Evolutionary conservation across 1,284 basidiomycete species (phyloP), one percentile per base, ranked within the genome.

Genomic region (Microbotryum lychnidis-dioicae): DNA sequence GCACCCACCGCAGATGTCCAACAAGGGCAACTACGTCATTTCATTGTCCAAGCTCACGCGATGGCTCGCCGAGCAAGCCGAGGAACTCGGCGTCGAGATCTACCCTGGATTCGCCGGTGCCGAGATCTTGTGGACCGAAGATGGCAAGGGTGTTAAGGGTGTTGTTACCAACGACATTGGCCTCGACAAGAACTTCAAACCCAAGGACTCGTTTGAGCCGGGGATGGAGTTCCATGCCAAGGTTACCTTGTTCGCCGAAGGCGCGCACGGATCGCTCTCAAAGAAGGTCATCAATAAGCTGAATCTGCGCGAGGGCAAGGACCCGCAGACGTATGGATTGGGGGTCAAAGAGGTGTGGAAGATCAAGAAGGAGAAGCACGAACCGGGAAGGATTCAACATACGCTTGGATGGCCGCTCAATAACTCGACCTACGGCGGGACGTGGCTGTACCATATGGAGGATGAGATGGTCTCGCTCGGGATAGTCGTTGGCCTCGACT

Each of bases 271-370:
- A 1, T 89, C 86, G 5, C 80, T 98, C 33, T 86, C 89, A 16
- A 94, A 97, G 76, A 81, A 86, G 68, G 82, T 86, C 12, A 85
- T 92, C 66, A 80, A 81, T 56, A 83, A 85, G 72, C 93, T 94
- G 76, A 80, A 85, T 58, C 79, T 97, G 42, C 80, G 91, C 27
- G 84, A 89, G 53, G 81, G 85, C 45, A 77, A 77, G 18, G 89
- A 97, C 75, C 87, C 89, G 3, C 96, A 98, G 78, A 98, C 94
- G 2, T 98, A 97, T 73, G 94, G 89, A 0, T 85, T 98, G 61
- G 94, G 96, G 10, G 79, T 98, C 70, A 98, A 99, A 80, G 94
- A 98, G 77, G 92, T 98, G 5, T 98, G 94, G 96, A 83, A 88
- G 56, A 86, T 98, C 20, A 85, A 84, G 65, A 82, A 84, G 25